These are phyloP conservation scores for Fusarium anthophilum DNA, from an alignment of 2,329 filamentous ascomycete genomes.

Conservation along the genomic window DNA sequence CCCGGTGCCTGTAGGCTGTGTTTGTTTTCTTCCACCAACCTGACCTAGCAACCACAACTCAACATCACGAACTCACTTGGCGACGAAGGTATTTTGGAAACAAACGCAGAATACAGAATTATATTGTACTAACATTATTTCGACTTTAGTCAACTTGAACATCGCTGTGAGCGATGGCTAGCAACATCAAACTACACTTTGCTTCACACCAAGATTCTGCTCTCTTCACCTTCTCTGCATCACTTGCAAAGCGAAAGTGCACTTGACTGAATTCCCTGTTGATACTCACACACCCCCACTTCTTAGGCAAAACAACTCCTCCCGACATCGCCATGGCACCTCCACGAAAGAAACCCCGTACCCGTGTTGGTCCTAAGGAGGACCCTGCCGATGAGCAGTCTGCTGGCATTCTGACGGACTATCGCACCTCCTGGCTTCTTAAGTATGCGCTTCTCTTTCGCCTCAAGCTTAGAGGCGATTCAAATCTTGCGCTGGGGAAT, in stretches of 20 bases:
- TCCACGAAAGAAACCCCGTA: conserved; percentile 33
- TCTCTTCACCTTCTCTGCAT: neutral
- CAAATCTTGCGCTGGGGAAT: neutral
- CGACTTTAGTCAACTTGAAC: neutral
- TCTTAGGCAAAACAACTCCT: neutral
- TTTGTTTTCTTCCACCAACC: neutral
- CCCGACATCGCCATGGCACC: conserved; percentile 15
- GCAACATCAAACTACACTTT: neutral
- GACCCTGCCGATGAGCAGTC: conserved; percentile 36
- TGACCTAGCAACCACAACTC: neutral
- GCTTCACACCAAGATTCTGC: neutral
- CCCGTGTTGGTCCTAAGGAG: conserved; percentile 12
- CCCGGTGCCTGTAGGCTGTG: neutral
- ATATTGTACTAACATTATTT: neutral
- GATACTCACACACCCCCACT: neutral
- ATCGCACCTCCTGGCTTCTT: conserved; percentile 48
- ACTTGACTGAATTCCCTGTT: neutral
- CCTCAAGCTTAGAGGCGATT: neutral
- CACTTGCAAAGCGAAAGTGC: neutral
- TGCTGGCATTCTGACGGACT: conserved; percentile 42
- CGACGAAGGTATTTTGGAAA: neutral
- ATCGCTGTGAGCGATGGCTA: neutral
- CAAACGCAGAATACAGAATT: neutral
- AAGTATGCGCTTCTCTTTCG: conserved; percentile 40
- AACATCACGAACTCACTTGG: neutral